Conservation (phyloP, 352 stramenopile genomes). For the Phytophthora pistaciae region DNA sequence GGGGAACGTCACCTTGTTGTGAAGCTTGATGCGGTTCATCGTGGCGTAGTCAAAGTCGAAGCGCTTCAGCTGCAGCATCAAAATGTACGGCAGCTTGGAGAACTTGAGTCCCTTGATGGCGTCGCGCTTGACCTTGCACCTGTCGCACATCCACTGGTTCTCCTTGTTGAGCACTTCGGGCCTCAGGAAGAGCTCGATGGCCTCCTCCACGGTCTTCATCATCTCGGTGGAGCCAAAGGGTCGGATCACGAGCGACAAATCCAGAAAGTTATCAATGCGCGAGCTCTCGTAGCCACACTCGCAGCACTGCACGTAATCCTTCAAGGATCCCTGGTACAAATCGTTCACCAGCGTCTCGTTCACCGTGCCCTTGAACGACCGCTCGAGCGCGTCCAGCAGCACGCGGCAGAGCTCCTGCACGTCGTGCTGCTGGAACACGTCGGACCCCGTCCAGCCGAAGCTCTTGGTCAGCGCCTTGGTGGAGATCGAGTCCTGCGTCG, state of each 20-base stretch:
- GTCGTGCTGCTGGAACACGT: conserved; percentile 94
- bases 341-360: conserved; percentile 92
- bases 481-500: conserved; percentile 69
- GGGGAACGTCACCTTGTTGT: conserved; percentile 89
- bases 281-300: conserved; percentile 88
- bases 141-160: conserved; percentile 92
- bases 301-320: conserved; percentile 91
- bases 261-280: conserved; percentile 88
- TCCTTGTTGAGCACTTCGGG: conserved; percentile 90
- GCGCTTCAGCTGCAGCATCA: conserved; percentile 93
- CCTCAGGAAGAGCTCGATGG: conserved; percentile 89
- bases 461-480: conserved; percentile 91
- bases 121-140: conserved; percentile 84
- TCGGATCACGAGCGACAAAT: conserved; percentile 91
- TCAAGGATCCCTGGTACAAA: conserved; percentile 84
- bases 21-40: conserved; percentile 89
- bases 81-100: conserved; percentile 85
- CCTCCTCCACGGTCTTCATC: conserved; percentile 89
- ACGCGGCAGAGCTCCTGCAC: conserved; percentile 93
- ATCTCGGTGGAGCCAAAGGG: conserved; percentile 88
- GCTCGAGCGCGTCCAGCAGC: conserved; percentile 92
- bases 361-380: conserved; percentile 86
- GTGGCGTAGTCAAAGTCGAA: conserved; percentile 94
- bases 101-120: conserved; percentile 94
- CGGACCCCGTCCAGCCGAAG: conserved; percentile 91